Conservation (phyloP, 169 alveolate species). For the Amoebophrya sp. region DNA sequence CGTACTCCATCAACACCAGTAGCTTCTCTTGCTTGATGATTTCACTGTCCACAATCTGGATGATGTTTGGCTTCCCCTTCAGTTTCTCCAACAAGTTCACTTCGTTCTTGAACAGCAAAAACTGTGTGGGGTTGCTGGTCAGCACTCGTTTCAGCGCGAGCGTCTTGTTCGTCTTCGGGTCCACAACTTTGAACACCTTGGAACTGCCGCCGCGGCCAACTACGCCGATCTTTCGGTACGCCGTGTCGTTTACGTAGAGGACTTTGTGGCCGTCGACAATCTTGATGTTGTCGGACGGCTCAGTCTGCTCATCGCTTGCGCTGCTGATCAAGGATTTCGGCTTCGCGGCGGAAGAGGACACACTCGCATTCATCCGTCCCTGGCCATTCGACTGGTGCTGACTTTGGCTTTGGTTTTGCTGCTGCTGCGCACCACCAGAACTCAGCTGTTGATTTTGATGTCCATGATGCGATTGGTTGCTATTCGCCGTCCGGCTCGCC, state of each 20-base stretch:
- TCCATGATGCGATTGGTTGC: no score
- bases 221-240: neutral
- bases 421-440: no score
- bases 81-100: neutral
- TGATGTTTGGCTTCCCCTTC: neutral
- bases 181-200: neutral
- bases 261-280: slow-evolving; percentile 15
- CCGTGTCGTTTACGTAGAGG: neutral
- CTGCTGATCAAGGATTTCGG: no score
- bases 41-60: neutral
- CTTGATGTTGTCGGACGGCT: neutral
- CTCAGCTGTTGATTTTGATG: no score
- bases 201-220: neutral
- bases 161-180: neutral
- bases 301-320: neutral
- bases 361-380: no score
- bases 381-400: no score
- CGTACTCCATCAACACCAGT: neutral
- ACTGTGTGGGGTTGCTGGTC: neutral
- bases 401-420: no score
- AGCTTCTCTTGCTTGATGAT: neutral
- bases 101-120: neutral
- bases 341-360: no score
- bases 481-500: no score
- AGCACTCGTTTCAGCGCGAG: slow-evolving; percentile 1